A percentile compares a stretch with the other conserved stretches of the same genome.
Conservation (phyloP, 257 asterid genomes). For the Asclepias syriaca region DNA sequence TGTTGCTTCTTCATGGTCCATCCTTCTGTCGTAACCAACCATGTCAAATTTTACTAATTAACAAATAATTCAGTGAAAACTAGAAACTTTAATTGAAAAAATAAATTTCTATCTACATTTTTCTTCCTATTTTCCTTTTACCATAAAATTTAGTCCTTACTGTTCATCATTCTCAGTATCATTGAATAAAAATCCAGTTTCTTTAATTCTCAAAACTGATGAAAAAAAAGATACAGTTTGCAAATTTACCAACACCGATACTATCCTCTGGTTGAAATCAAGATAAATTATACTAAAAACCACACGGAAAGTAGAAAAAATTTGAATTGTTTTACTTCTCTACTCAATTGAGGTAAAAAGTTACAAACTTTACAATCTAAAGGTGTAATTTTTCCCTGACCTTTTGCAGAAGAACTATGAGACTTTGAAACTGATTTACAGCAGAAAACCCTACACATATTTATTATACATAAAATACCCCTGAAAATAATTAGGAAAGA, state of each 20-base stretch:
- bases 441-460: neutral
- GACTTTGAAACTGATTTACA: neutral
- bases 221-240: neutral
- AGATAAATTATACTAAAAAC: neutral
- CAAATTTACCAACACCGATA: neutral
- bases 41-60: neutral
- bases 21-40: conserved; percentile 1
- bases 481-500: neutral
- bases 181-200: neutral
- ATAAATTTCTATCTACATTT: neutral
- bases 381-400: neutral
- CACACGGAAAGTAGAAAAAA: neutral
- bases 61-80: neutral
- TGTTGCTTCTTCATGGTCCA: conserved; percentile 4
- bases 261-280: neutral
- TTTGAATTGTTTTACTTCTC: neutral
- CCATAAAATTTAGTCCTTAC: neutral
- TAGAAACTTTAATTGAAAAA: neutral
- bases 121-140: neutral
- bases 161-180: no score
- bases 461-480: neutral
- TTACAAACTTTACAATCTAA: neutral
- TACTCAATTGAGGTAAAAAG: neutral
- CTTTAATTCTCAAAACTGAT: neutral
- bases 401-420: neutral